Evolutionary conservation across 1,284 basidiomycete species (phyloP), one percentile per base, ranked within the genome.

Genomic region (Puccinia polysora): DNA sequence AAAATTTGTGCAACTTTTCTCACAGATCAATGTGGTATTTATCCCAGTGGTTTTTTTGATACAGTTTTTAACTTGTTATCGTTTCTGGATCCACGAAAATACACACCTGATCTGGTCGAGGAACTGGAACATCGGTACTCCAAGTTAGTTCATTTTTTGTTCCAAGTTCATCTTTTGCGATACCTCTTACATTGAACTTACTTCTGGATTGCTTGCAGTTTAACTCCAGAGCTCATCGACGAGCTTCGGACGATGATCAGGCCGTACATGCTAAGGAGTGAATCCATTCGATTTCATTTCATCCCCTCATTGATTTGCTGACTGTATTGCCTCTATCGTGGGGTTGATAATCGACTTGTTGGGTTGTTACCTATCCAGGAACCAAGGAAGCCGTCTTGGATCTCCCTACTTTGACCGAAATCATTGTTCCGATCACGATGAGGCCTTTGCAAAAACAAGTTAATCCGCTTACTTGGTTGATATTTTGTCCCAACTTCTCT

Each of bases 391-490:
- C 70, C 12, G 70, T 56, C 30, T 73, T 73, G 25, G 70, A 73
- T 38, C 62, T 73, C 8, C 70, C 30, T 34, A 52, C 30, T 20
- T 70, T 81, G 82, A 81, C 82, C 63, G 84, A 85, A 75, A 82
- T 85, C 71, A 95, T 97, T 76, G 88, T 97, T 0, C 95, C 95
- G 0, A 85, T 97, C 43, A 91, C 90, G 12, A 88, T 97, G 85
- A 84, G 89, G 0, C 85, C 88, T 0, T 80, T 97, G 36, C 95
- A 97, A 78, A 91, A 91, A 79, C 86, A 91, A 77, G 85, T 97
- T 7, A 47, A n/a, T n/a, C n/a, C n/a, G n/a, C n/a, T n/a, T n/a
- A n/a, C n/a, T 45, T 10, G n/a, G 12, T 10, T 10, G n/a, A 45
- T 45, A 45, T 45, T 45, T 45, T n/a, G n/a, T n/a, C n/a, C n/a